Evolutionary conservation across 768 basidiomycete genomes (phyloP).

Genomic region (Suillus bovinus): DNA sequence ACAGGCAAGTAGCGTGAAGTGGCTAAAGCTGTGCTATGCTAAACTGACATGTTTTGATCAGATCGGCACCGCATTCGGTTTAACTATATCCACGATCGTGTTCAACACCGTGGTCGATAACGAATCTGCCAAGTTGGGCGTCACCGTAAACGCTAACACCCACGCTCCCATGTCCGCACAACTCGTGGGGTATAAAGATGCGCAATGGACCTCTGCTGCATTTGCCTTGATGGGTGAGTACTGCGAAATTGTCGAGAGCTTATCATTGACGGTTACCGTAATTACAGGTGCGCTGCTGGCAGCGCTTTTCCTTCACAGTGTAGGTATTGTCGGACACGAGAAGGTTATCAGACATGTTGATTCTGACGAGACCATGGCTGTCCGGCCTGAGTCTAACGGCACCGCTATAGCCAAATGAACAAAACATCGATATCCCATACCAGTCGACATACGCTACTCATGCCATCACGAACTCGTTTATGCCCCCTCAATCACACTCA

Average conservation of each 20-base stretch:
- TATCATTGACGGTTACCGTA: background rate
- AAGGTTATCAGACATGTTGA: constrained; percentile 9
- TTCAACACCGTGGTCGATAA: constrained; percentile 52
- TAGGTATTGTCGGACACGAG: constrained; percentile 41
- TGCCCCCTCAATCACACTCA: background rate
- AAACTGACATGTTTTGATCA: constrained; percentile 21
- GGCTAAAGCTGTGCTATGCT: background rate
- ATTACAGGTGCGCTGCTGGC: constrained; percentile 35
- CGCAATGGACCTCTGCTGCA: constrained; percentile 64
- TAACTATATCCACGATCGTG: constrained; percentile 72
- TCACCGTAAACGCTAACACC: constrained; percentile 27
- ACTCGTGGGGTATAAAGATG: constrained; percentile 58
- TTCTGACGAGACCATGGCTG: constrained; percentile 26
- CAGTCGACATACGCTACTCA: background rate
- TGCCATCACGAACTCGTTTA: background rate
- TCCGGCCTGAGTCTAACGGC: background rate
- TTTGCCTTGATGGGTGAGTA: constrained; percentile 60
- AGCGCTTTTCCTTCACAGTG: constrained; percentile 38
- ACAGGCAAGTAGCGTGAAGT: constrained; percentile 42
- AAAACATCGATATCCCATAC: background rate
- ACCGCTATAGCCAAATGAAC: background rate
- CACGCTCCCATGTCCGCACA: constrained; percentile 37
- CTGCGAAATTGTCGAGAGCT: background rate
- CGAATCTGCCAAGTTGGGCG: constrained; percentile 33
- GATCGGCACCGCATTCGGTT: constrained; percentile 70